Base-by-base conservation (phyloP, 139 green algal species). In the Picochlorum sp. region DNA sequence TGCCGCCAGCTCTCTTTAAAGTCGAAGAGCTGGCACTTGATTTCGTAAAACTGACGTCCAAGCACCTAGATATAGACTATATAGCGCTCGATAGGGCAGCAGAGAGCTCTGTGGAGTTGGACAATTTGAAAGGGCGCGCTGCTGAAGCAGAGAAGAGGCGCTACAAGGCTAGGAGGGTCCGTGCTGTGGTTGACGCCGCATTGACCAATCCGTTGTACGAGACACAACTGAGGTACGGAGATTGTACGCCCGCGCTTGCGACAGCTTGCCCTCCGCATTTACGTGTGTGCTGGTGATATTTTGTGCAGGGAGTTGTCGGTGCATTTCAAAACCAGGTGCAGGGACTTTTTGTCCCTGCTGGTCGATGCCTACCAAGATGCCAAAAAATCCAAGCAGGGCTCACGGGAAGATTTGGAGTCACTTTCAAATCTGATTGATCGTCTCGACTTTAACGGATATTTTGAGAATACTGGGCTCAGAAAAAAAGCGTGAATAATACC, bases 401-500 rank as follows among this genome's bases (percentile, higher is more conserved):
- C 66, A 15, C 45, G 77, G 32, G 77, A 83, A 60, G 77, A 83
- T 51, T 64, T 83, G 62, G 77, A 83, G 45, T 54, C 30, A 11
- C 74, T 83, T 37, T 63, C 71, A 14, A 76, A 75, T 55, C 70
- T 83, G 15, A 79, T 83, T 20, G 32, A 26, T 45, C 68, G 77
- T 51, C 66, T 83, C 8, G 75, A 83, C 58, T 83, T 79, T 62
- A 83, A 83, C 67, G 62, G 58, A 23, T 80, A 50, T 57, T 68
- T 80, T 16, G 26, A 41, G 34, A 41, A 41, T 41, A 41, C 34
- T 41, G 34, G 34, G 1, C 34, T 41, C 7, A 41, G 34, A 41
- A 41, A 41, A 41, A 41, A 11, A 41, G 8, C 34, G 34, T 41
- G 34, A 41, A 30, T 30, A 7, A 30, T 7, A 30, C 28, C 28